Base-by-base conservation (phyloP, 495 filamentous ascomycete species). In the Neohortaea acidophila region DNA sequence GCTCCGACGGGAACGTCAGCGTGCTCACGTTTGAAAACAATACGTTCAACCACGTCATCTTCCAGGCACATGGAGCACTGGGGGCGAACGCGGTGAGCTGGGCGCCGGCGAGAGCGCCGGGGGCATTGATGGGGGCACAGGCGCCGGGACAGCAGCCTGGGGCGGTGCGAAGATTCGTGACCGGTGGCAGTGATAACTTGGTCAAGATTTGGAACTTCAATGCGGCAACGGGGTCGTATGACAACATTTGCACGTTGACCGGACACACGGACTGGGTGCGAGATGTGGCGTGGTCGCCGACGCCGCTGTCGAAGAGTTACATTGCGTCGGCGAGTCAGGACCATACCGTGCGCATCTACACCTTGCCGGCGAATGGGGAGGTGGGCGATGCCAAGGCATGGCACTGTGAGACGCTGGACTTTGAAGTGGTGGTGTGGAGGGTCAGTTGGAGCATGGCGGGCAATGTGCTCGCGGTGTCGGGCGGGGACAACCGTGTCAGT, bases 401-500 rank as follows among this genome's bases (percentile, higher is more conserved):
- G 91, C 66, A 71, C 28, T 75, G 72, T 61, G 86, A 86, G 58
- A 70, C 76, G 18, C 67, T 96, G 43, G 70, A 76, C 42, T 91
- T 99, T 45, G 87, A 93, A 8, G 73, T 74, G 9, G 82, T 85
- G 34, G 65, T 93, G 45, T 99, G 91, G 91, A 73, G 87, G 25
- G 89, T 94, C 11, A 93, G 84, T 66, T 99, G 91, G 91, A 92
- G 83, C 51, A 68, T 94, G 48, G 93, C 84, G 61, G 91, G 91
- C 15, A 99, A 99, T 62, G 89, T 96, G 25, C 66, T 99, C 48
- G 91, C 91, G 11, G 85, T 92, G 38, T 81, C 75, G 50, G 80
- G 81, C 4, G 83, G 77, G n/a, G 87, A 99, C 64, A 99, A 99
- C 63, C 84, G 87, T 63, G 86, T 96, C 22, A 87, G 75, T 39